Conservation (phyloP, 1,139 yeast species). For the Suhomyces taliae region DNA sequence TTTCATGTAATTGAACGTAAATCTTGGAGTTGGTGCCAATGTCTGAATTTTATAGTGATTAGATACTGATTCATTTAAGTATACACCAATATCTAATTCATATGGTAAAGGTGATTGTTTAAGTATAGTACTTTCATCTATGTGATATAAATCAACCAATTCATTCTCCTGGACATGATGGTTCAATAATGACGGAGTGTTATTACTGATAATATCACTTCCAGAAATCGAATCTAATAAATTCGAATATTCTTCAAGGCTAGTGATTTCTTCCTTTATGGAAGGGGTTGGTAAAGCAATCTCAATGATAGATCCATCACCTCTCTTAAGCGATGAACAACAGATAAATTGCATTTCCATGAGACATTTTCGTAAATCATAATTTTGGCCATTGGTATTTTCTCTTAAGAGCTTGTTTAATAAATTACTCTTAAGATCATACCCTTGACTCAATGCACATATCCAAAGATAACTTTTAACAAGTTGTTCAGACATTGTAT, state of each 20-base stretch:
- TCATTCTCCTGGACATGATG: constrained; percentile 41
- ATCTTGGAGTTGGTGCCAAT: neutral
- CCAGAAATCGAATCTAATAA: constrained; percentile 37
- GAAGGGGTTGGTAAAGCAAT: neutral
- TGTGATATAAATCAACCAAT: constrained; percentile 31
- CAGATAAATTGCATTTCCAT: constrained; percentile 60
- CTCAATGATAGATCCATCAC: neutral
- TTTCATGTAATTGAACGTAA: constrained; percentile 13
- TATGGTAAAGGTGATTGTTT: constrained; percentile 27
- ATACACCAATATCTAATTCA: constrained; percentile 39
- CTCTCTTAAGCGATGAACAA: constrained; percentile 18
- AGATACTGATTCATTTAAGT: constrained; percentile 11
- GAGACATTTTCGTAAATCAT: constrained; percentile 59
- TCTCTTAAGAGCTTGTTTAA: constrained; percentile 34
- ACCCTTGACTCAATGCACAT: constrained; percentile 40
- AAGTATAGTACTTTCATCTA: constrained; percentile 26
- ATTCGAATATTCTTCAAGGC: constrained; percentile 11
- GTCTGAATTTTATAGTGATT: neutral
- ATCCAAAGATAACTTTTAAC: constrained; percentile 40
- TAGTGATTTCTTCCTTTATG: neutral
- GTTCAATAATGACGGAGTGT: constrained; percentile 36
- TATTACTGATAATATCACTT: constrained; percentile 36
- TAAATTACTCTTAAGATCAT: constrained; percentile 28
- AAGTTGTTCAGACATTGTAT: constrained; percentile 20
- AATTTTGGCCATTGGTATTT: constrained; percentile 21